Conservation (phyloP, 1,284 basidiomycete genomes). For the Neonothopanus nambi region DNA sequence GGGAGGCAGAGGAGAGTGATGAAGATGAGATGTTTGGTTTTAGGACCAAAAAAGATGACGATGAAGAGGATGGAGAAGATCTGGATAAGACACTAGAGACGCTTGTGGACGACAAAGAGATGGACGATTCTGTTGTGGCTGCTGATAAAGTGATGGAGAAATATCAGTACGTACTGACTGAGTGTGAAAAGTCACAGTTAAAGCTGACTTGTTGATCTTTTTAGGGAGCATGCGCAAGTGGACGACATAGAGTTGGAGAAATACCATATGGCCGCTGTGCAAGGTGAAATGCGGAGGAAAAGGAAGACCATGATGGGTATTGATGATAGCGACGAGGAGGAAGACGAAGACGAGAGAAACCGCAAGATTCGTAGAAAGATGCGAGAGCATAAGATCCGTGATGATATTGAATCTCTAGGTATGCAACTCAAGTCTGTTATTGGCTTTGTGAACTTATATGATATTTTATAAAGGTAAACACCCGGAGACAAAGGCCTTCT, state of each 20-base stretch:
- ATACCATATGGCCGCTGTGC: constrained; percentile 53
- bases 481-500: constrained; percentile 52
- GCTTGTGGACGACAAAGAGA: constrained; percentile 62
- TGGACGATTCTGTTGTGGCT: constrained; percentile 59
- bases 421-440: constrained; percentile 23
- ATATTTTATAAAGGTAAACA: constrained; percentile 34
- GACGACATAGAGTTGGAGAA: constrained; percentile 62
- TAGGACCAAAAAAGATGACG: constrained; percentile 36
- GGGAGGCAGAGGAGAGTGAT: constrained; percentile 74
- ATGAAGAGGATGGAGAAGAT: constrained; percentile 57
- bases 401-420: constrained; percentile 62
- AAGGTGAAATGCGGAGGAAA: constrained; percentile 63
- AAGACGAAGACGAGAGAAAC: constrained; percentile 54
- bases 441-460: neutral
- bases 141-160: constrained; percentile 61
- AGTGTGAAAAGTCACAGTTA: neutral
- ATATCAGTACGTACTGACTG: constrained; percentile 48
- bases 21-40: constrained; percentile 69
- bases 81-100: constrained; percentile 53
- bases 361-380: constrained; percentile 50
- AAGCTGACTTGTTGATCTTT: neutral
- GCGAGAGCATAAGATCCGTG: constrained; percentile 52
- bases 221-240: constrained; percentile 61
- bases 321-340: constrained; percentile 67
- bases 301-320: constrained; percentile 50